These are phyloP conservation scores for Cordyceps tenuipes DNA, from an alignment of 2,329 filamentous ascomycete species.

Conservation along the genomic window DNA sequence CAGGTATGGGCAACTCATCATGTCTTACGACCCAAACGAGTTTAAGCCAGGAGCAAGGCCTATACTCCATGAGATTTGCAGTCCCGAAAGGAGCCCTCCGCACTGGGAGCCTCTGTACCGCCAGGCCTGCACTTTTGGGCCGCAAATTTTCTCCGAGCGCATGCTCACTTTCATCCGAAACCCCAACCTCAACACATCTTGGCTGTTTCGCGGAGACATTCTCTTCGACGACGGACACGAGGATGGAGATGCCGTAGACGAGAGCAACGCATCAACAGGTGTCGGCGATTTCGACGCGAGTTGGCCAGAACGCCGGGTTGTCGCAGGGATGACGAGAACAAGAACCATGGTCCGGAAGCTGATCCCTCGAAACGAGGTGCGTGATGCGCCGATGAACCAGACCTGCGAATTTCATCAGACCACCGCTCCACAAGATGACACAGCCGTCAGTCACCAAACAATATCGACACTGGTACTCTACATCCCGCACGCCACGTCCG, in stretches of 20 bases:
- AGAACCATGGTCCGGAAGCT: slow-evolving; percentile 67
- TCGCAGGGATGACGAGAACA: slow-evolving; percentile 31
- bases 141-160: slow-evolving; percentile 54
- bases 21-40: not conserved
- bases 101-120: slow-evolving; percentile 47
- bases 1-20: not conserved
- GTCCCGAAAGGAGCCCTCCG: slow-evolving; percentile 15
- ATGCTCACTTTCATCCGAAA: slow-evolving; percentile 71
- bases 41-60: slow-evolving; percentile 21
- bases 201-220: slow-evolving; percentile 72
- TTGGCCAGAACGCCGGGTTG: slow-evolving; percentile 9
- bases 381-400: slow-evolving; percentile 70
- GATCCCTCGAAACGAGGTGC: slow-evolving; percentile 70
- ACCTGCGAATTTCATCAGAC: slow-evolving; percentile 65
- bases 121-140: slow-evolving; percentile 53
- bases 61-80: slow-evolving; percentile 27
- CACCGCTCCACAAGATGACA: slow-evolving; percentile 21
- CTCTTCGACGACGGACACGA: slow-evolving; percentile 28
- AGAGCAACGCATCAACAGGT: not conserved
- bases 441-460: slow-evolving; percentile 6
- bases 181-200: slow-evolving; percentile 70
- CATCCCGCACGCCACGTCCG: slow-evolving; percentile 58
- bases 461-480: slow-evolving; percentile 53
- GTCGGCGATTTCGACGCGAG: slow-evolving; percentile 22
- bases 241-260: slow-evolving; percentile 16